Evolutionary conservation across 2,329 filamentous ascomycete genomes (phyloP).

Genomic region (Ascochyta pisi): DNA sequence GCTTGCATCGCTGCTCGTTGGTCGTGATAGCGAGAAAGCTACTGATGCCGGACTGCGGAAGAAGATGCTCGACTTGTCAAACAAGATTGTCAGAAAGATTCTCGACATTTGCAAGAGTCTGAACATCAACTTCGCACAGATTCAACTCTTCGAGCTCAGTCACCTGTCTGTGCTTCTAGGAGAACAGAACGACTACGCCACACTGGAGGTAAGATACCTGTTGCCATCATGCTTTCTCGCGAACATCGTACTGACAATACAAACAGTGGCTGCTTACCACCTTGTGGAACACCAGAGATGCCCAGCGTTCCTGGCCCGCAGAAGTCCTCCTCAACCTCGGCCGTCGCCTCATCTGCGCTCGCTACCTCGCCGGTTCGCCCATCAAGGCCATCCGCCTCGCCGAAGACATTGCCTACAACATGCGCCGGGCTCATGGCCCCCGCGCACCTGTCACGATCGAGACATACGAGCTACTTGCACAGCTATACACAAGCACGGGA

Average conservation of each 20-base stretch:
- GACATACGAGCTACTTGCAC: constrained; percentile 58
- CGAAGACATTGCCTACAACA: constrained; percentile 64
- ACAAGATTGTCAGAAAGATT: constrained; percentile 51
- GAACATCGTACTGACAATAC: constrained; percentile 8
- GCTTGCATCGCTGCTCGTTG: constrained; percentile 43
- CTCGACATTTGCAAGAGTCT: constrained; percentile 50
- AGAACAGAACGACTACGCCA: constrained; percentile 55
- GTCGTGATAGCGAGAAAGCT: constrained; percentile 37
- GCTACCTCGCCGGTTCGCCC: constrained; percentile 57
- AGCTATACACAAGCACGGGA: constrained; percentile 56
- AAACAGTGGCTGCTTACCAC: constrained; percentile 43
- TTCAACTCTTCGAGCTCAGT: constrained; percentile 53
- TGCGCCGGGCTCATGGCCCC: constrained; percentile 60
- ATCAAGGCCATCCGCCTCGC: constrained; percentile 52
- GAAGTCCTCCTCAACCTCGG: constrained; percentile 59
- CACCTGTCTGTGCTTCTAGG: constrained; percentile 53
- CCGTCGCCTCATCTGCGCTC: constrained; percentile 60
- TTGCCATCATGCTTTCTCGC: neutral
- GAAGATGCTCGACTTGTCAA: constrained; percentile 51
- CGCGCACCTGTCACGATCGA: constrained; percentile 57
- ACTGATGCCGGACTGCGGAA: constrained; percentile 46
- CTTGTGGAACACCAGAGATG: constrained; percentile 47
- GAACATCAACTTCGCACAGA: constrained; percentile 53
- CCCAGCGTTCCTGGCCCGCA: constrained; percentile 43
- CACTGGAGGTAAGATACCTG: constrained; percentile 39